phyloP scores from a whole-genome alignment of 306 rosid species.

The Acacia acuminata region DNA sequence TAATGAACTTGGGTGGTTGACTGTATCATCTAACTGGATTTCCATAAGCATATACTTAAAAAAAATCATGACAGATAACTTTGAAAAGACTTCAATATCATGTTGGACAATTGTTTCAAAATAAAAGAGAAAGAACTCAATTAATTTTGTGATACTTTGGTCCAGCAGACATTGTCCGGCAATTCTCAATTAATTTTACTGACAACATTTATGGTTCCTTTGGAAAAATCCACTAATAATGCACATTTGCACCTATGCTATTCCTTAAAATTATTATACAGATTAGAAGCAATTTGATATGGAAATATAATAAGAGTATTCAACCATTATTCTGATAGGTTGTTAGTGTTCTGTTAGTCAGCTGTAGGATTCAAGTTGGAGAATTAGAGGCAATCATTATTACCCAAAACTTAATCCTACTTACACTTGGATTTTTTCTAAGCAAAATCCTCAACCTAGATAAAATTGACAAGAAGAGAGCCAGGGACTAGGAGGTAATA shows the following conservation, averaged over 20 bases:
- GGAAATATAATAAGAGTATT: no score
- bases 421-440: no score
- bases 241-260: slow-evolving; percentile 27
- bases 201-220: slow-evolving; percentile 14
- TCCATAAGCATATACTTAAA: slow-evolving; percentile 3
- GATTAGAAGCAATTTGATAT: not conserved
- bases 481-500: no score
- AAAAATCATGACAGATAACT: not conserved
- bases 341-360: no score
- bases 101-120: not conserved
- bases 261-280: slow-evolving; percentile 10
- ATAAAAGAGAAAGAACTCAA: slow-evolving; percentile 1
- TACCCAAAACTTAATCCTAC: no score
- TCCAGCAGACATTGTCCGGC: slow-evolving; percentile 99
- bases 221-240: slow-evolving; percentile 17
- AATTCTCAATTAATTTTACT: slow-evolving; percentile 51
- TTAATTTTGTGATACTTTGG: slow-evolving; percentile 74
- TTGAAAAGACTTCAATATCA: not conserved
- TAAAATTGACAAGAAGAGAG: no score
- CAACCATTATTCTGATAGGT: no score
- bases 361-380: no score
- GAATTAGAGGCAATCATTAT: no score
- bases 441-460: no score
- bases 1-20: slow-evolving; percentile 21
- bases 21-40: slow-evolving; percentile 10